phyloP scores from a whole-genome alignment of 2,329 filamentous ascomycete species.

The Fusarium pilosicola region DNA sequence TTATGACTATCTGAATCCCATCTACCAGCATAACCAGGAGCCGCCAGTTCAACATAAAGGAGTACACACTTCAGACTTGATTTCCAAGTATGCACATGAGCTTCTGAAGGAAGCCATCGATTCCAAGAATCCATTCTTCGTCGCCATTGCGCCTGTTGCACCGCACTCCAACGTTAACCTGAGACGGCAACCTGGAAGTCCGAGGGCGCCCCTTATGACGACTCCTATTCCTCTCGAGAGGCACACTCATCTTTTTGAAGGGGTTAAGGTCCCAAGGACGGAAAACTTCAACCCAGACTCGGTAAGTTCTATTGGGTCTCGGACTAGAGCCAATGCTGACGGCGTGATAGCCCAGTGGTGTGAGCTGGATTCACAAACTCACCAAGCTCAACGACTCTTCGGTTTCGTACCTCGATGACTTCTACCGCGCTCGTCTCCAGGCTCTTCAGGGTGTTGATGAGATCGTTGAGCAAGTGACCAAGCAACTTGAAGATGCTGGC shows the following conservation, averaged over 20 bases:
- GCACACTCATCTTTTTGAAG: slow-evolving; percentile 70
- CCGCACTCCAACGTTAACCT: slow-evolving; percentile 67
- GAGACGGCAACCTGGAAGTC: background rate
- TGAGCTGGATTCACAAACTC: slow-evolving; percentile 59
- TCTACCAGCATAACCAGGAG: slow-evolving; percentile 57
- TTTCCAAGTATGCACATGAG: slow-evolving; percentile 66
- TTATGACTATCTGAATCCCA: slow-evolving; percentile 60
- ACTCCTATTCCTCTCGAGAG: slow-evolving; percentile 66
- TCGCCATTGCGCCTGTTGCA: slow-evolving; percentile 72
- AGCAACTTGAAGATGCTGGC: slow-evolving; percentile 59
- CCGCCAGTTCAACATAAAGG: slow-evolving; percentile 44
- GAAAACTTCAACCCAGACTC: slow-evolving; percentile 73
- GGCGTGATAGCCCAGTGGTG: slow-evolving; percentile 44
- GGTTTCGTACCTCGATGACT: slow-evolving; percentile 60
- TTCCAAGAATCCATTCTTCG: slow-evolving; percentile 70
- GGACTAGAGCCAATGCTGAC: background rate
- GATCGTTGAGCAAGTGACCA: slow-evolving; percentile 59
- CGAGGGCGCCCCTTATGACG: slow-evolving; percentile 13
- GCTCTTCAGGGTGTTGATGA: slow-evolving; percentile 66
- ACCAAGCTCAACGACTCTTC: slow-evolving; percentile 53
- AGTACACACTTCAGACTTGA: slow-evolving; percentile 63
- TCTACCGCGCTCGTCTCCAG: slow-evolving; percentile 62
- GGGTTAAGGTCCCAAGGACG: slow-evolving; percentile 68
- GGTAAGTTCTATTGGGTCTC: slow-evolving; percentile 46
- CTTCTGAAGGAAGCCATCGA: slow-evolving; percentile 70